Percentiles rank a stretch among this genome's conserved stretches.
Conservation (phyloP, 768 basidiomycete genomes). For the Suillus subluteus region DNA sequence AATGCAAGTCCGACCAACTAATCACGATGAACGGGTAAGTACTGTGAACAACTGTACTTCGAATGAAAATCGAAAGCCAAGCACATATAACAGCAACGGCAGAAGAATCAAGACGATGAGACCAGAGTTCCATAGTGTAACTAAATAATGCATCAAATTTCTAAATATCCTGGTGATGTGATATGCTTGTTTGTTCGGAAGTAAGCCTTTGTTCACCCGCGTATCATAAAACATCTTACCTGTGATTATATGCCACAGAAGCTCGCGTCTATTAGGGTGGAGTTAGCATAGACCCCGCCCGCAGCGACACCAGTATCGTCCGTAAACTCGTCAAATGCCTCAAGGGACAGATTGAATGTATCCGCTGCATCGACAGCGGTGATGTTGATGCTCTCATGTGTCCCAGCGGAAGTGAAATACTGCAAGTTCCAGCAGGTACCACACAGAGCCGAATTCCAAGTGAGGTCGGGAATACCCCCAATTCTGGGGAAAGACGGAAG, state of each 20-base stretch:
- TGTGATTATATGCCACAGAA: constrained; percentile 48
- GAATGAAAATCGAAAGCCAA: neutral
- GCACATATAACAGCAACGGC: neutral
- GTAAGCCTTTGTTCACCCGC: neutral
- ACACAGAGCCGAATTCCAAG: constrained; percentile 54
- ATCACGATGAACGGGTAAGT: neutral
- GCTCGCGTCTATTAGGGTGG: constrained; percentile 46
- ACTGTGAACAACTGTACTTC: neutral
- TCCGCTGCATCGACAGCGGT: constrained; percentile 54
- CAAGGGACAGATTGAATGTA: constrained; percentile 42
- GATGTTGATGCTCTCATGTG: constrained; percentile 45
- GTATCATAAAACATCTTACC: neutral
- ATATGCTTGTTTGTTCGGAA: neutral
- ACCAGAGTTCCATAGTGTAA: neutral
- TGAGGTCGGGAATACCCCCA: constrained; percentile 27
- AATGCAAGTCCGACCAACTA: neutral
- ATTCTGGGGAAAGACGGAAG: constrained; percentile 38
- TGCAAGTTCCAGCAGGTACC: constrained; percentile 63
- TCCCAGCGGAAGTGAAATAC: constrained; percentile 41
- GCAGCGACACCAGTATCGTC: constrained; percentile 44
- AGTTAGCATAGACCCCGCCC: constrained; percentile 49
- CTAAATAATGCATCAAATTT: neutral
- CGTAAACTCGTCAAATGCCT: constrained; percentile 40
- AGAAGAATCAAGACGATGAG: neutral
- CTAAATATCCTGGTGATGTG: neutral